These are phyloP conservation scores for Trichopus zeylanicus DNA, from an alignment of 116 monocot species.

Conservation along the genomic window DNA sequence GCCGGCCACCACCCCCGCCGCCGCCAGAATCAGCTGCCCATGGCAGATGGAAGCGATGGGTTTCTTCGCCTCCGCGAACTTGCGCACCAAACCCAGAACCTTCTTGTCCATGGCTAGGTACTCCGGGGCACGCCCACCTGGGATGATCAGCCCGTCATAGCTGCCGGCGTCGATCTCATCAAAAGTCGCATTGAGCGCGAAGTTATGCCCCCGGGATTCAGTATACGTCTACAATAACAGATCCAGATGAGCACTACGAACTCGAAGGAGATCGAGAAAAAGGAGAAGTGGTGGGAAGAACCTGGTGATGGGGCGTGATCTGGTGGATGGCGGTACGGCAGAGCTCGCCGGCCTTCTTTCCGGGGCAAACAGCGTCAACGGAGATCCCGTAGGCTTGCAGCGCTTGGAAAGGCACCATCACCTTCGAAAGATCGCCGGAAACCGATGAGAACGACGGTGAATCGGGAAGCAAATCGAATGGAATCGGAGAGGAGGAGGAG, in stretches of 20 bases:
- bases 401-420: constrained; percentile 84
- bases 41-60: constrained; percentile 82
- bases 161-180: constrained; percentile 39
- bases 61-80: constrained; percentile 37
- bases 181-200: constrained; percentile 75
- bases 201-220: constrained; percentile 87
- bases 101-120: constrained; percentile 62
- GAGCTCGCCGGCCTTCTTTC: constrained; percentile 65
- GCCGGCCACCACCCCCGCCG: constrained; percentile 58
- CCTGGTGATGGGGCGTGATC: constrained; percentile 44
- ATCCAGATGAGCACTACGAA: not conserved
- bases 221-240: constrained; percentile 53
- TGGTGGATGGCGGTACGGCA: constrained; percentile 81
- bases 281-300: no score
- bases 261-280: not conserved
- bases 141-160: constrained; percentile 75
- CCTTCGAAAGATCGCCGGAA: constrained; percentile 16
- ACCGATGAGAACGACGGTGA: no score
- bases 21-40: constrained; percentile 81
- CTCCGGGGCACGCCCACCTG: constrained; percentile 91
- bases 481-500: not conserved
- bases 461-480: no score
- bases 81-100: constrained; percentile 38
- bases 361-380: constrained; percentile 80
- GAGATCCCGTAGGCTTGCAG: constrained; percentile 71